A percentile compares a stretch with the other conserved stretches of the same genome.
phyloP scores from a whole-genome alignment of 345 rosid species.

The Clausena lansium region DNA sequence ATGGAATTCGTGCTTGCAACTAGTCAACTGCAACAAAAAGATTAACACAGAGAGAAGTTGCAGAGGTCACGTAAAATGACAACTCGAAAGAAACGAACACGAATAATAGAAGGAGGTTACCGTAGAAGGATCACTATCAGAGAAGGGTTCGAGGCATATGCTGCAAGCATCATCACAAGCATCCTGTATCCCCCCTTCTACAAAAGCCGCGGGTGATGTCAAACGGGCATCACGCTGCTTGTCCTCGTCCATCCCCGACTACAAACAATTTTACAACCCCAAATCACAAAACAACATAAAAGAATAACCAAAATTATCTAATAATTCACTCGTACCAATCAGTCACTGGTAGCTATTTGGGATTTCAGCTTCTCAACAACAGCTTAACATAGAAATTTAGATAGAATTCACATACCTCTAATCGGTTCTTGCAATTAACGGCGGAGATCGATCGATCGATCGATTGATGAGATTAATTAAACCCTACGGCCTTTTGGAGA shows the following conservation, averaged over 20 bases:
- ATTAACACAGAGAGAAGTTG: neutral
- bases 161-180: constrained; percentile 98
- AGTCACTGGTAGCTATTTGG: too few species aligned
- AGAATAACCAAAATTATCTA: too few species aligned
- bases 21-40: constrained; percentile 59
- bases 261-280: constrained; percentile 25
- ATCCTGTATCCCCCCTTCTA: constrained; percentile 95
- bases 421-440: too few species aligned
- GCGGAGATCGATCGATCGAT: too few species aligned
- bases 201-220: constrained; percentile 94
- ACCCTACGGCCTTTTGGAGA: too few species aligned
- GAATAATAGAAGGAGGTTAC: constrained; percentile 31
- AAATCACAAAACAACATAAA: neutral
- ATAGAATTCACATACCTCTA: too few species aligned
- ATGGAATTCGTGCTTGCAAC: constrained; percentile 96
- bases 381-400: too few species aligned
- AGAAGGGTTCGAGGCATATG: constrained; percentile 89
- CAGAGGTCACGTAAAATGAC: constrained; percentile 5
- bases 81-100: neutral
- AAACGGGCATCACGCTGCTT: constrained; percentile 53
- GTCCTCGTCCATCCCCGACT: constrained; percentile 32
- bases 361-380: too few species aligned
- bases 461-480: too few species aligned
- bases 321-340: too few species aligned
- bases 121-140: constrained; percentile 82